Base-by-base conservation (phyloP, 2,329 filamentous ascomycete species). In the Epichloe typhina region DNA sequence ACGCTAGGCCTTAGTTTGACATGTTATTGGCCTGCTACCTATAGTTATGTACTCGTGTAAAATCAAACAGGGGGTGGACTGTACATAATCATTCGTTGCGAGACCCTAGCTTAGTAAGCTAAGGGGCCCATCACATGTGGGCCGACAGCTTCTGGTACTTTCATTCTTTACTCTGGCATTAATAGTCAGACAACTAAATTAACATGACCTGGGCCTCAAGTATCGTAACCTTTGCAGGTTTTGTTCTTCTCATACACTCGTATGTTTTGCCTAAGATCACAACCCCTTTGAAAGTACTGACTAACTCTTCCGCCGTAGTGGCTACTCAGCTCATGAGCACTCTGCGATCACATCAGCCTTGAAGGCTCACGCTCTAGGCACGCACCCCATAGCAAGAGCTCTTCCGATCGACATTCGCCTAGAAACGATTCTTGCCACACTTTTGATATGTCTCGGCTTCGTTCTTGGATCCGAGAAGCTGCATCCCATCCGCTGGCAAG, bases 251-350 rank as follows among this genome's bases (percentile, higher is more conserved):
- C n/a, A 80, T 83, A 44, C 91, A 96, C 69, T 87, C 90, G 91
- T 96, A 82, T 68, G 86, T 51, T 21, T 46, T 31, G 39, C 9
- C 35, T 13, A 7, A 19, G 26, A n/a, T 36, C 26, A 50, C 8
- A 15, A 44, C 35, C 21, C 37, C 31, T 49, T 43, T 39, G 44
- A 39, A 38, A 31, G 26, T 31, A 31, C 23, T 19, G 61, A 50
- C 63, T 54, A 45, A 23, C 26, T 3, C 11, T 11, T 52, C 46
- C 49, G 38, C 52, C 50, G 35, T 64, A 98, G 93, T 56, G 94
- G 90, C 70, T 98, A 97, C 71, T 98, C 93, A 48, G 89, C 90
- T 45, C 86, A 95, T 68, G 93, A 98, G 71, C 87, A 95, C 70
- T 85, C 88, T 6, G 75, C 82, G 21, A 78, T 95, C 47, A 80